phyloP scores from a whole-genome alignment of 2,329 filamentous ascomycete species.

The Colletotrichum limetticola region DNA sequence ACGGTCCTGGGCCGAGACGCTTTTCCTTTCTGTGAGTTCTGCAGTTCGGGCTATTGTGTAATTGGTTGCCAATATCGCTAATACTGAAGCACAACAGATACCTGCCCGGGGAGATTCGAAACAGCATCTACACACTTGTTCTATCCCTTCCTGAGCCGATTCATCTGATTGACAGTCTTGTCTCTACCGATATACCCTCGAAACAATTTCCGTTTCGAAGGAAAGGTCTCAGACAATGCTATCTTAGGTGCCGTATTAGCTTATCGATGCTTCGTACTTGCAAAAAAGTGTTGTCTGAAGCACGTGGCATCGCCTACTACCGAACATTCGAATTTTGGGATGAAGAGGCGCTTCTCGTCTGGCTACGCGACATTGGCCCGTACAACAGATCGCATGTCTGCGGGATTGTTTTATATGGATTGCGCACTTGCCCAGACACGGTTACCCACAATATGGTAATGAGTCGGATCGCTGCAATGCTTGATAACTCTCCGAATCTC shows the following conservation, averaged over 20 bases:
- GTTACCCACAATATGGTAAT: too few species aligned
- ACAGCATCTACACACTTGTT: background rate
- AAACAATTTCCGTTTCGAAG: too few species aligned
- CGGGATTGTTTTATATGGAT: rapidly evolving
- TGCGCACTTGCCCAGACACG: too few species aligned
- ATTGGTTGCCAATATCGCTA: background rate
- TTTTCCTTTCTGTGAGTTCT: background rate
- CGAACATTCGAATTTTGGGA: background rate
- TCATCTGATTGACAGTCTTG: background rate
- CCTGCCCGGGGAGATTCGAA: background rate
- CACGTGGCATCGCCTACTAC: background rate
- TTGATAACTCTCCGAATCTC: background rate
- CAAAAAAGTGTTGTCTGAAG: background rate
- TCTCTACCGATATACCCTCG: too few species aligned
- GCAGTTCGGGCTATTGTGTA: background rate
- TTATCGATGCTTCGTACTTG: background rate
- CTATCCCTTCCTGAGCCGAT: rapidly evolving
- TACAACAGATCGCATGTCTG: background rate
- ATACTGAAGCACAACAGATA: background rate
- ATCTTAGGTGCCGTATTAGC: rapidly evolving
- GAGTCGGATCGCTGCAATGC: background rate
- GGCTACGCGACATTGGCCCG: background rate
- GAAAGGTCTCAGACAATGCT: too few species aligned
- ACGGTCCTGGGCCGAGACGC: too few species aligned
- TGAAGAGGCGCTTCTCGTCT: background rate